These are phyloP conservation scores for Boletus sp. DNA, from an alignment of 768 basidiomycete genomes.

Conservation along the genomic window DNA sequence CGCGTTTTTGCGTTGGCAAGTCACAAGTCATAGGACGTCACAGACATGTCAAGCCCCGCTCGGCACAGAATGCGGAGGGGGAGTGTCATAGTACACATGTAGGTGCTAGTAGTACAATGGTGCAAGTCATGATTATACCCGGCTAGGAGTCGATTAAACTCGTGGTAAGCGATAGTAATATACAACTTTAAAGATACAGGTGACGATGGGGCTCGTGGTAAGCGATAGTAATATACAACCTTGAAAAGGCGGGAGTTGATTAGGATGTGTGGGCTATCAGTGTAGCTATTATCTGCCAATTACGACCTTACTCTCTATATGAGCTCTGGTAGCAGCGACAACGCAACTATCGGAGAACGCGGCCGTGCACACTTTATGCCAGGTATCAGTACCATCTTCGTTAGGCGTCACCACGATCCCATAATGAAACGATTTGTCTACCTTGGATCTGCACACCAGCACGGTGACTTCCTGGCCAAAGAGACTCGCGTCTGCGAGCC, in stretches of 20 bases:
- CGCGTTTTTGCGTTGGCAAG: too few relatives aligned
- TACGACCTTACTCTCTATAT: not conserved
- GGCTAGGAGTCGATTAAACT: too few relatives aligned
- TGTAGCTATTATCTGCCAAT: not conserved
- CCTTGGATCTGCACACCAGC: conserved; percentile 10
- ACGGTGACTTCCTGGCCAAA: conserved; percentile 3
- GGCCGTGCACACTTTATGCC: conserved; percentile 10
- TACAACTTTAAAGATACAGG: too few relatives aligned
- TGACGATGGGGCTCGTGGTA: too few relatives aligned
- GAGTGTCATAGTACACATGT: too few relatives aligned
- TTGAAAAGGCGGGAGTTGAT: not conserved
- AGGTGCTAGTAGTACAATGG: too few relatives aligned
- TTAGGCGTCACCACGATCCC: conserved; percentile 4
- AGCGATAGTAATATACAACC: not conserved
- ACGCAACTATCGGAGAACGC: conserved; percentile 6
- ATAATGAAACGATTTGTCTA: conserved; percentile 3
- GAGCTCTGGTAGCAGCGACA: not conserved
- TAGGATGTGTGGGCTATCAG: not conserved
- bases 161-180: too few relatives aligned
- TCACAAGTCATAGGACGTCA: too few relatives aligned
- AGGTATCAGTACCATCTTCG: not conserved
- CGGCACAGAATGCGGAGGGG: too few relatives aligned
- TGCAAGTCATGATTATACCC: too few relatives aligned
- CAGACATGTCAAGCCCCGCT: too few relatives aligned
- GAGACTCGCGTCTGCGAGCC: conserved; percentile 6